Evolutionary conservation across 441 rosid species (phyloP), one percentile per base, ranked within the genome.

Genomic region (Croton setiger): DNA sequence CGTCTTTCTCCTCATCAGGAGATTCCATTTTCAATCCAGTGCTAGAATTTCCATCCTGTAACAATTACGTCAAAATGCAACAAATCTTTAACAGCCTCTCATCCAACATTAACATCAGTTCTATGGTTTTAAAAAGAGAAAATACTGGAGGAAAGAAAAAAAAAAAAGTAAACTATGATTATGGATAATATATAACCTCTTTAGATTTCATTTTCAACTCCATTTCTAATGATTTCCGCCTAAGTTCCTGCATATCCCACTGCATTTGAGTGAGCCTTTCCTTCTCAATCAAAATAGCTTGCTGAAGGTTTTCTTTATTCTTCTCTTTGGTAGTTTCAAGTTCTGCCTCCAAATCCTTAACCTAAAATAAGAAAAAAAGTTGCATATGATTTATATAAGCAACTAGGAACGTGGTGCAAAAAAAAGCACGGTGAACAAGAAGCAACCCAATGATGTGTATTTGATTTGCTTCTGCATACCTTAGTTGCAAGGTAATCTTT

Each of bases 221-320:
- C 93, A 90, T 86, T 83, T 93, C 93, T 81, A 91, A 75, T 45
- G 95, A 85, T 75, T 87, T 91, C 66, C 82, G 86, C 71, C 83
- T 81, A 64, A 93, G 85, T 74, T 96, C 99, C 80, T 93, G 96
- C 91, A 93, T 90, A 74, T 96, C 98, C 99, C 99, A 96, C 85
- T 93, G 99, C 93, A 90, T 88, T 79, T 91, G 91, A 52, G 93
- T 96, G 36, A 85, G 67, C 75, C 86, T 90, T 81, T 96, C 99
- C 74, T 90, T 88, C 82, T 93, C 98, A 18, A 80, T 76, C 72
- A 90, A 76, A 79, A 91, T 81, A 72, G 98, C 97, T 75, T 93
- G 98, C 80, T 89, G 92, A 80, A 93, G 52, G 65, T 85, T 96
- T 80, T 96, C 99, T 78, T 79, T 90, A 76, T 88, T 88, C 81